phyloP scores from a whole-genome alignment of 495 filamentous ascomycete genomes.

The Hypoxylon fuscum region DNA sequence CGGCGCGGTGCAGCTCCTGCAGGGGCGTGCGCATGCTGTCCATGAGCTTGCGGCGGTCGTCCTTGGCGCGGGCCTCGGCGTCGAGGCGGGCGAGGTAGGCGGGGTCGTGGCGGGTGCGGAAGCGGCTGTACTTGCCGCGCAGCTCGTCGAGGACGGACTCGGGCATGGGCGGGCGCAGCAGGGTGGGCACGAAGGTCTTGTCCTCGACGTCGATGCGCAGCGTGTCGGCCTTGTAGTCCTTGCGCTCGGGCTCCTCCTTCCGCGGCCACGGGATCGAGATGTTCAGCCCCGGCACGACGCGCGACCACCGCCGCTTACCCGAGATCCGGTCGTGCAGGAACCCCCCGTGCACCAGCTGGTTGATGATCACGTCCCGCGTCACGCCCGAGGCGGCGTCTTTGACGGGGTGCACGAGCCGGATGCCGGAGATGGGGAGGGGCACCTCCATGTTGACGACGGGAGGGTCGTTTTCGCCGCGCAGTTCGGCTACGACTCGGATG shows the following conservation, averaged over 20 bases:
- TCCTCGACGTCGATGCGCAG: slow-evolving; percentile 77
- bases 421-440: slow-evolving; percentile 69
- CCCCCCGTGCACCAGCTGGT: slow-evolving; percentile 63
- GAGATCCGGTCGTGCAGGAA: slow-evolving; percentile 57
- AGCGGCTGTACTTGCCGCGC: slow-evolving; percentile 82
- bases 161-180: slow-evolving; percentile 83
- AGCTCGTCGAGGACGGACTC: slow-evolving; percentile 83
- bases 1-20: slow-evolving; percentile 59
- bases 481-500: not conserved
- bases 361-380: slow-evolving; percentile 77
- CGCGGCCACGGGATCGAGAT: slow-evolving; percentile 79
- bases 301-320: slow-evolving; percentile 54
- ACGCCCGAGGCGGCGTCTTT: slow-evolving; percentile 67
- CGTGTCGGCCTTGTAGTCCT: slow-evolving; percentile 73
- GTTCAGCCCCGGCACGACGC: slow-evolving; percentile 67
- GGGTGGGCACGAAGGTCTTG: slow-evolving; percentile 76
- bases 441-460: slow-evolving; percentile 35
- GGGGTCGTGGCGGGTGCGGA: slow-evolving; percentile 80
- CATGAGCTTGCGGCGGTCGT: slow-evolving; percentile 60
- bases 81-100: slow-evolving; percentile 70
- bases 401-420: slow-evolving; percentile 84
- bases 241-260: slow-evolving; percentile 52
- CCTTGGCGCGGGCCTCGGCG: slow-evolving; percentile 68
- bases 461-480: not conserved
- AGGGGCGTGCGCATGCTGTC: slow-evolving; percentile 64